phyloP scores from a whole-genome alignment of 1,284 basidiomycete species.

The Ganoderma sp. region DNA sequence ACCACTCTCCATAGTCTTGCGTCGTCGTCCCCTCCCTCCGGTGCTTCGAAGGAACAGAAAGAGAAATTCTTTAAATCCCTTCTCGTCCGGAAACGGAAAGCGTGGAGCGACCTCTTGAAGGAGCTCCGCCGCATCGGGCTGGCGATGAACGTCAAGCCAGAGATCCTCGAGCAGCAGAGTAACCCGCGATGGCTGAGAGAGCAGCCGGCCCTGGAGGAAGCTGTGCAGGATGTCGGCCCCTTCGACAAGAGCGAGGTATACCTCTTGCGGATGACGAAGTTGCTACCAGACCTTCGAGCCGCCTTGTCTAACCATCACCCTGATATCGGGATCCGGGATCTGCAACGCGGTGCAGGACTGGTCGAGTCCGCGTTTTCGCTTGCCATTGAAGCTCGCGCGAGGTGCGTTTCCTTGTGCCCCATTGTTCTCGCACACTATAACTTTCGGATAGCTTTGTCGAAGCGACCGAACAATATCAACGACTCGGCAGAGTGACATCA shows the following conservation, averaged over 20 bases:
- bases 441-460: conserved; percentile 28
- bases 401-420: conserved; percentile 38
- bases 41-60: conserved; percentile 62
- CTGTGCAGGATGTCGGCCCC: conserved; percentile 23
- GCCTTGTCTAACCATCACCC: conserved; percentile 75
- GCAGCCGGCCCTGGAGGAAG: conserved; percentile 50
- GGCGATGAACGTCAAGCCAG: conserved; percentile 73
- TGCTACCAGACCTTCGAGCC: conserved; percentile 73
- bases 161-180: conserved; percentile 68
- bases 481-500: conserved; percentile 23
- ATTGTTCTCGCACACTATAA: conserved; percentile 30
- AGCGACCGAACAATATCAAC: conserved; percentile 16
- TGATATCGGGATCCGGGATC: conserved; percentile 85
- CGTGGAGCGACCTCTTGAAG: conserved; percentile 91
- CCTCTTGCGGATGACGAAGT: conserved; percentile 71
- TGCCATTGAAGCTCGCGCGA: conserved; percentile 54
- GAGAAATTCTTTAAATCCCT: conserved; percentile 79
- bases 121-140: conserved; percentile 87
- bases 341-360: conserved; percentile 80
- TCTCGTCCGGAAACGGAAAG: conserved; percentile 87
- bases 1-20: conserved; percentile 69
- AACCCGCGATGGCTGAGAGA: conserved; percentile 73
- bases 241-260: conserved; percentile 65
- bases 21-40: conserved; percentile 53
- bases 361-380: conserved; percentile 80